A percentile compares a stretch with the other conserved stretches of the same genome.
These are phyloP conservation scores for Debaryomyces fabryi DNA, from an alignment of 1,139 yeast genomes.

Conservation along the genomic window DNA sequence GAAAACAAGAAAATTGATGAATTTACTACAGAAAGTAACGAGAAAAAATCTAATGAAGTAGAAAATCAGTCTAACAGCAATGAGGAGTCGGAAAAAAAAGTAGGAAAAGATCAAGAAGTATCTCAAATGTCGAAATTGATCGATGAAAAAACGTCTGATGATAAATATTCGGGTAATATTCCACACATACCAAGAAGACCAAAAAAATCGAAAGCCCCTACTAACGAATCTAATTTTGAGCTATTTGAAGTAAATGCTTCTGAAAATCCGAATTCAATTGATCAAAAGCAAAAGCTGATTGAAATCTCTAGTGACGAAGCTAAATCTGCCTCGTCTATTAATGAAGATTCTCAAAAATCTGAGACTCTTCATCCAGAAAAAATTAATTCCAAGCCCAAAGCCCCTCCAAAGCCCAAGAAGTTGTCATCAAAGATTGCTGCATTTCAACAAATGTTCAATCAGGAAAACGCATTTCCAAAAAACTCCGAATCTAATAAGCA, in stretches of 20 bases:
- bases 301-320: background rate
- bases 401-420: constrained; percentile 73
- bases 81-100: background rate
- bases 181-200: constrained; percentile 23
- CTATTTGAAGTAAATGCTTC: too few relatives aligned
- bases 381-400: constrained; percentile 22
- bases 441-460: constrained; percentile 69
- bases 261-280: background rate
- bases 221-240: background rate
- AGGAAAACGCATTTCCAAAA: constrained; percentile 17
- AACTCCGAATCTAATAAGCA: constrained; percentile 4
- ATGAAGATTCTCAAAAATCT: background rate
- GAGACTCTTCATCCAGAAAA: background rate
- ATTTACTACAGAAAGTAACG: background rate
- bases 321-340: background rate
- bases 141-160: background rate
- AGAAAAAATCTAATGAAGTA: background rate
- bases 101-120: background rate
- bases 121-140: background rate
- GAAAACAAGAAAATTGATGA: background rate
- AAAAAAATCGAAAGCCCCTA: background rate
- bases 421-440: constrained; percentile 79
- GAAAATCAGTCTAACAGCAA: background rate
- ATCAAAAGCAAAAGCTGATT: background rate
- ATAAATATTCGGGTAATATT: background rate